Percentiles rank a stretch among this genome's conserved stretches.
Conservation (phyloP, 2,329 filamentous ascomycete genomes). For the Gyromitra esculenta region DNA sequence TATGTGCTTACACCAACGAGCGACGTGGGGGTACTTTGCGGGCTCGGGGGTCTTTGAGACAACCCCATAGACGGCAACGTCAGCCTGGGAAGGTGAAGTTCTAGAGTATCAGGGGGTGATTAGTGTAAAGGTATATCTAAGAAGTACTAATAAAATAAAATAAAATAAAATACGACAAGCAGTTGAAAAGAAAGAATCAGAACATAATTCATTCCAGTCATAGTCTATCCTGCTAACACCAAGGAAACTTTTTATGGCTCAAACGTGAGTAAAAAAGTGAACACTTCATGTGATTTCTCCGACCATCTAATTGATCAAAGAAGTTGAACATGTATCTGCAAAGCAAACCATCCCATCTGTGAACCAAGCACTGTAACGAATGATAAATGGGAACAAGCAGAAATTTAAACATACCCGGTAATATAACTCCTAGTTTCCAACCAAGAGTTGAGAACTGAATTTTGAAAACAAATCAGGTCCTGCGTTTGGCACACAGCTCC, state of each 20-base stretch:
- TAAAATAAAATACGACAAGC: too few species aligned
- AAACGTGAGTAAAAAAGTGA: too few species aligned
- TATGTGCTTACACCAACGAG: slow-evolving; percentile 99
- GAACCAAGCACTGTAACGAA: background rate
- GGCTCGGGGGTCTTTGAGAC: slow-evolving; percentile 78
- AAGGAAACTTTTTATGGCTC: too few species aligned
- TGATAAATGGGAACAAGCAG: slow-evolving; percentile 2
- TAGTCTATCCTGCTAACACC: too few species aligned
- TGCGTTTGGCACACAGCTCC: background rate
- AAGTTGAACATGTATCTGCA: background rate
- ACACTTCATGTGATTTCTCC: too few species aligned
- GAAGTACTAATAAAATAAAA: slow-evolving; percentile 48
- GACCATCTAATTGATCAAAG: too few species aligned
- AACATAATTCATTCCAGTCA: too few species aligned
- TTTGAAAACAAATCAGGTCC: slow-evolving; percentile 29
- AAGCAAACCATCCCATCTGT: background rate
- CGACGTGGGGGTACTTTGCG: slow-evolving; percentile 90
- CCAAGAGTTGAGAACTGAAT: slow-evolving; percentile 72
- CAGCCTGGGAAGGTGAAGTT: slow-evolving; percentile 81
- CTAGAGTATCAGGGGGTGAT: slow-evolving; percentile 61
- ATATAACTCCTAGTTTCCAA: slow-evolving; percentile 81
- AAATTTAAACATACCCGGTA: slow-evolving; percentile 73
- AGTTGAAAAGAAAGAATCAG: too few species aligned
- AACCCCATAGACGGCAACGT: slow-evolving; percentile 94
- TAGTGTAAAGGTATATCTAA: slow-evolving; percentile 45